Conservation (phyloP, 2,329 filamentous ascomycete species). For the Orbilia ellipsospora region DNA sequence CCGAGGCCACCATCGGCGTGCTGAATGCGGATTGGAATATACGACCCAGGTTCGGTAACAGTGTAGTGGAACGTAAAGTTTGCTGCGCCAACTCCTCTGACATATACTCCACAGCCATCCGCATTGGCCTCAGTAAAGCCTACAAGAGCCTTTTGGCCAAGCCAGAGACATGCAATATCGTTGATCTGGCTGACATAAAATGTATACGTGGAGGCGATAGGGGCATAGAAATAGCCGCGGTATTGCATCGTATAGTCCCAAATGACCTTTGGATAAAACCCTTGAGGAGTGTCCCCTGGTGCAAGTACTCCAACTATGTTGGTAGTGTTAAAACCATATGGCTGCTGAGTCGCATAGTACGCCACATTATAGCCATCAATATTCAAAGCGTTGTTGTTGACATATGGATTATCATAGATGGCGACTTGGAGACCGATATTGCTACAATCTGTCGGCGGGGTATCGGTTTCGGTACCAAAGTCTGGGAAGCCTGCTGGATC, state of each 20-base stretch:
- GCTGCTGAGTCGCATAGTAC: slow-evolving; percentile 22
- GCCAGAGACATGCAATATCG: slow-evolving; percentile 18
- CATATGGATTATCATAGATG: slow-evolving; percentile 19
- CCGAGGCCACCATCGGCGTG: slow-evolving; percentile 8
- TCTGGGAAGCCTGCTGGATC: not conserved
- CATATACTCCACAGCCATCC: slow-evolving; percentile 2
- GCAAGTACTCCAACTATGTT: not conserved
- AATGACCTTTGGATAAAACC: not conserved
- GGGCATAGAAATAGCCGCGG: slow-evolving; percentile 45
- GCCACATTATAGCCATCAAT: not conserved
- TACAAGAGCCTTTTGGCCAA: slow-evolving; percentile 1
- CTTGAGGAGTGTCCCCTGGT: slow-evolving; percentile 13
- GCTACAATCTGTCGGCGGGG: not conserved
- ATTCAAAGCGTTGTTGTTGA: slow-evolving; percentile 1
- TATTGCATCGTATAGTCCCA: slow-evolving; percentile 24
- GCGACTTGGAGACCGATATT: slow-evolving; percentile 11
- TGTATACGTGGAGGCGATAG: slow-evolving; percentile 14
- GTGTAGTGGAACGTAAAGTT: slow-evolving; percentile 3
- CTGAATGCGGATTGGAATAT: slow-evolving; percentile 8
- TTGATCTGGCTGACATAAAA: slow-evolving; percentile 10
- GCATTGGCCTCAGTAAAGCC: slow-evolving; percentile 1
- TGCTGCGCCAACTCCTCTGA: not conserved
- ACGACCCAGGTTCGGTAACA: slow-evolving; percentile 3
- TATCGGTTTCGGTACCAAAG: slow-evolving; percentile 1
- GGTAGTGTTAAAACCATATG: not conserved